These are phyloP conservation scores for Aspergillus ibericus DNA, from an alignment of 2,329 filamentous ascomycete genomes.

Conservation along the genomic window DNA sequence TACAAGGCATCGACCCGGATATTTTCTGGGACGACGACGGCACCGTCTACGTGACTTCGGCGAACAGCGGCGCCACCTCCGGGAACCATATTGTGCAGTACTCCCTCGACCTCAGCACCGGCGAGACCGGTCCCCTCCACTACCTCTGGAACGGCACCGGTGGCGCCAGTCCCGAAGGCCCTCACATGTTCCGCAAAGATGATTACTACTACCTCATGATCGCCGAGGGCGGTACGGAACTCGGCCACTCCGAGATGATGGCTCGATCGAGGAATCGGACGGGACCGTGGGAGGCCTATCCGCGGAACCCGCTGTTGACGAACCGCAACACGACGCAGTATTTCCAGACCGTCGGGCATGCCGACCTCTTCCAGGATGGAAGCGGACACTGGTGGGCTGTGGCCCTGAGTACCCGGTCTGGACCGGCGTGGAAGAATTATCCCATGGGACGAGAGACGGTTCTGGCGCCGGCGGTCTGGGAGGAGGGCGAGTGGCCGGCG, in stretches of 20 bases:
- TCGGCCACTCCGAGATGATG: conserved; percentile 29
- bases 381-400: conserved; percentile 56
- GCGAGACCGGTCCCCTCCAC: conserved; percentile 4
- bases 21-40: conserved; percentile 26
- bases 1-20: conserved; percentile 20
- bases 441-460: conserved; percentile 59
- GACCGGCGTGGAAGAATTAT: conserved; percentile 41
- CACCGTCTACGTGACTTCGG: conserved; percentile 13
- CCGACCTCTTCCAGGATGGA: conserved; percentile 57
- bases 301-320: conserved; percentile 45
- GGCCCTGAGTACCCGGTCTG: conserved; percentile 46
- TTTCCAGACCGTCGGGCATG: conserved; percentile 57
- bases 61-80: background rate
- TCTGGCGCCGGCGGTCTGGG: conserved; percentile 52
- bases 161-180: conserved; percentile 35
- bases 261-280: conserved; percentile 28
- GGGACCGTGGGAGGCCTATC: conserved; percentile 45
- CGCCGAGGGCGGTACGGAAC: conserved; percentile 30
- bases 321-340: conserved; percentile 41
- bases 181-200: conserved; percentile 32
- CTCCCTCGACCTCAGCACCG: conserved; percentile 31
- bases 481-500: conserved; percentile 49
- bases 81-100: conserved; percentile 11
- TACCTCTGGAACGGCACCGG: conserved; percentile 51
- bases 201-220: conserved; percentile 33